Base-by-base conservation (phyloP, 2,329 filamentous ascomycete genomes). In the Rhynchosporium agropyri region DNA sequence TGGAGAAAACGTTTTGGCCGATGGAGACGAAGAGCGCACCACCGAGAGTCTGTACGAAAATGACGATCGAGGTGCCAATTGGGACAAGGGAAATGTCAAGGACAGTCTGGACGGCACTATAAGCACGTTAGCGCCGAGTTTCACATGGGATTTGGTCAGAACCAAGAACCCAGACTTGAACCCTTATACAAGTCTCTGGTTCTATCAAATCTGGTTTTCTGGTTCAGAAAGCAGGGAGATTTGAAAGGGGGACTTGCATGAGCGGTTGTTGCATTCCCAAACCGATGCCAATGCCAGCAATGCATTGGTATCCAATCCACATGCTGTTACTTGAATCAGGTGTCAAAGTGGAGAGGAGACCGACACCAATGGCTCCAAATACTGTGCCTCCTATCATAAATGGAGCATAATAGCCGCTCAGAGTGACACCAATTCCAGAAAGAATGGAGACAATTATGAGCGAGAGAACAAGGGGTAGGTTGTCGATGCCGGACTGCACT, bases 331-430 rank as follows among this genome's bases (percentile, higher is more conserved):
- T 75, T 3, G 81, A 84, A 65, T 79, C 68, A 3, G 83, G 76
- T 26, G 75, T 73, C 28, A 84, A 78, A 0, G 82, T 85, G 0
- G 82, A 81, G 61, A 87, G 77, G 60, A 87, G 77, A 33, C 83
- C 84, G 81, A 80, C 64, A 1, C 74, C 70, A 10, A 71, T 56
- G 4, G 69, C 48, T 20, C 57, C 49, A 62, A 88, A 70, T 45
- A 77, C 76, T 3, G 83, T 79, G 7, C 79, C 79, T 15, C 79
- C 48, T 15, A 86, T 75, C 82, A 86, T 85, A 26, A 82, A 78
- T 0, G 86, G 85, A 1, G 83, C 80, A 65, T 88, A 88, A 71
- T 88, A 87, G 42, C 85, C 85, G 33, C 84, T 75, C 73, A 26
- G 68, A 6, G 75, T 74, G 3, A 72, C 71, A n/a, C 72, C 73